phyloP scores from a whole-genome alignment of 306 rosid species.

The Lathyrus oleraceus region DNA sequence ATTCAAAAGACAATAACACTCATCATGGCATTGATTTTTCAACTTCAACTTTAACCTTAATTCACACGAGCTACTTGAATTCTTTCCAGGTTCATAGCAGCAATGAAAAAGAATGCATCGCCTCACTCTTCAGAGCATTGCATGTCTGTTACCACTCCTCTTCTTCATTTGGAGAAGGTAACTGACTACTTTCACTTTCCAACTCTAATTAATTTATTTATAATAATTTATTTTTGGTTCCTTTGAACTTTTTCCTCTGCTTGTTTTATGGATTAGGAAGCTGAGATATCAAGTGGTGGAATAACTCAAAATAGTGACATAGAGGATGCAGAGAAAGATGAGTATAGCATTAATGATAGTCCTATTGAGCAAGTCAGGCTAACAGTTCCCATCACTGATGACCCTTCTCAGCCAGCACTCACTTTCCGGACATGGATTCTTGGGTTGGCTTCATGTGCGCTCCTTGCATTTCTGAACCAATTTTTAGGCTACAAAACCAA shows the following conservation, averaged over 20 bases:
- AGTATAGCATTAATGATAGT: slow-evolving; percentile 37
- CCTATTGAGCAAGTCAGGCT: slow-evolving; percentile 82
- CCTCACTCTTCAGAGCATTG: slow-evolving; percentile 65
- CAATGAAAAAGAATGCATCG: slow-evolving; percentile 49
- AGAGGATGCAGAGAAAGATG: not conserved
- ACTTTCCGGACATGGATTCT: slow-evolving; percentile 88
- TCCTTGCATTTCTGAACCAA: slow-evolving; percentile 75
- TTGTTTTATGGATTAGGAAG: slow-evolving; percentile 48
- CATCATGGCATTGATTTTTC: too few relatives aligned
- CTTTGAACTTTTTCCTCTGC: not conserved
- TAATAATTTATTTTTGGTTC: not conserved
- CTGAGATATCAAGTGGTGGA: slow-evolving; percentile 66
- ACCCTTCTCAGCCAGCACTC: slow-evolving; percentile 61
- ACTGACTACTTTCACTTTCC: slow-evolving; percentile 13
- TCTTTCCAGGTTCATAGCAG: not conserved
- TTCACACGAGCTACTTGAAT: too few relatives aligned
- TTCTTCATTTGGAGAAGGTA: slow-evolving; percentile 88
- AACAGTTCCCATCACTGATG: slow-evolving; percentile 67
- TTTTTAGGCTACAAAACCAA: slow-evolving; percentile 69
- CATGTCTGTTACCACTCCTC: slow-evolving; percentile 71
- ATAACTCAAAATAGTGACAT: slow-evolving; percentile 28
- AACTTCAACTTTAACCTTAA: too few relatives aligned
- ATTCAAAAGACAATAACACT: too few relatives aligned
- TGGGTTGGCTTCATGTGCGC: slow-evolving; percentile 60
- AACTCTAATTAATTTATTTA: not conserved